A percentile compares a stretch with the other conserved stretches of the same genome.
phyloP scores from a whole-genome alignment of 2,329 filamentous ascomycete species.

The Stagonosporopsis tanaceti region DNA sequence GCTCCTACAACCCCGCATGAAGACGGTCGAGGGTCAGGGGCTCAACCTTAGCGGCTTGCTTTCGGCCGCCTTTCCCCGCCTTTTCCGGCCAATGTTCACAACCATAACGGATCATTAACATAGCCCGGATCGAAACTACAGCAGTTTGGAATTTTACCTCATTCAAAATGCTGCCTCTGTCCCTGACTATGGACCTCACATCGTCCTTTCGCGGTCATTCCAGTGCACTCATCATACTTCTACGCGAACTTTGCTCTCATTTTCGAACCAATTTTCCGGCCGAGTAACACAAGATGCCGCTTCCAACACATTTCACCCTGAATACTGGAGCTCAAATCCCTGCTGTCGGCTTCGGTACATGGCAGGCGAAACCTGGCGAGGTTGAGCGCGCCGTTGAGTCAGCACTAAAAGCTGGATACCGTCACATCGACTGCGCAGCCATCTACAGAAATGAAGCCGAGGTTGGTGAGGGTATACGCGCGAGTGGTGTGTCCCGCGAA shows the following conservation, averaged over 20 bases:
- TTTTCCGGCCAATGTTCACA: neutral
- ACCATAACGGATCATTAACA: neutral
- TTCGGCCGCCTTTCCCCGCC: neutral
- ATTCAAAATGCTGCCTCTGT: neutral
- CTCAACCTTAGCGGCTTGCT: neutral
- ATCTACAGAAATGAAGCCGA: constrained; percentile 80
- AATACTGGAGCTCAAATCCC: constrained; percentile 78
- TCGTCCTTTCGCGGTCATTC: neutral
- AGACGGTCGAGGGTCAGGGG: neutral
- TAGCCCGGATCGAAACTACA: neutral
- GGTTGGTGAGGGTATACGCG: constrained; percentile 74
- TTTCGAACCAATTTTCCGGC: neutral
- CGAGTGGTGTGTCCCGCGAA: constrained; percentile 67
- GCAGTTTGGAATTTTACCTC: too few species aligned
- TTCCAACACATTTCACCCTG: constrained; percentile 56
- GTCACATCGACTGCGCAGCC: constrained; percentile 76
- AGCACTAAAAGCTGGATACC: constrained; percentile 72
- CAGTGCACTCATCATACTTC: neutral
- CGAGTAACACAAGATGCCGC: constrained; percentile 21
- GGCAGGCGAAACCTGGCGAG: constrained; percentile 74
- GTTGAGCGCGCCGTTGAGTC: constrained; percentile 68
- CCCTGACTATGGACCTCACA: neutral
- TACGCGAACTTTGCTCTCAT: neutral
- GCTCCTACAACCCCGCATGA: neutral
- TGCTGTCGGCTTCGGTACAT: constrained; percentile 77